A percentile compares a stretch with the other conserved stretches of the same genome.
phyloP scores from a whole-genome alignment of 2,329 filamentous ascomycete genomes.

The Grosmannia penicillata region DNA sequence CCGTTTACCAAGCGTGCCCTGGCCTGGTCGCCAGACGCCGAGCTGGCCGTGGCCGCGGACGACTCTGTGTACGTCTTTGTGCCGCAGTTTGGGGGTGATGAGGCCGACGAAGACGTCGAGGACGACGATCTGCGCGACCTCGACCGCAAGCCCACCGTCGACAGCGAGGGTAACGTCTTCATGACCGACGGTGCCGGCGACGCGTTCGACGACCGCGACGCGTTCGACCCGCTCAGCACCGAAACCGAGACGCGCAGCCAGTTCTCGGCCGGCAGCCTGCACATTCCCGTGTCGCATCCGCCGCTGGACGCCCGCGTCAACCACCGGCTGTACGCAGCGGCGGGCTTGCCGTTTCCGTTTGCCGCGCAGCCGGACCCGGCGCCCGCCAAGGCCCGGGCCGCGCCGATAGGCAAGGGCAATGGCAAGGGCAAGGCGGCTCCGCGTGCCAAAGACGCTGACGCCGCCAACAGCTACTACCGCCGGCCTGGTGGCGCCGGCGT shows the following conservation, averaged over 20 bases:
- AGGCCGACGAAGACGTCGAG: slow-evolving; percentile 2
- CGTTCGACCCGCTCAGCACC: slow-evolving; percentile 1
- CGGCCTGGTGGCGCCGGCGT: slow-evolving; percentile 24
- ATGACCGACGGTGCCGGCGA: slow-evolving; percentile 2
- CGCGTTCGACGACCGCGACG: slow-evolving; percentile 6
- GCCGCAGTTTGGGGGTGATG: slow-evolving; percentile 24
- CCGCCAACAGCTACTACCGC: not conserved
- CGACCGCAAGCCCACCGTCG: slow-evolving; percentile 13
- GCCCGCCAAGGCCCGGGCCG: slow-evolving; percentile 10
- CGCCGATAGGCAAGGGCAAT: slow-evolving; percentile 2
- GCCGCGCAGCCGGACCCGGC: slow-evolving; percentile 2
- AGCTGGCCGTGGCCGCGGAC: slow-evolving; percentile 40
- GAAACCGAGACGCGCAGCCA: slow-evolving; percentile 14
- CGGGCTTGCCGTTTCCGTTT: slow-evolving; percentile 19
- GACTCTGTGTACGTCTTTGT: slow-evolving; percentile 37
- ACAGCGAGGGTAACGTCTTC: not conserved
- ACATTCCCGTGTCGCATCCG: slow-evolving; percentile 21
- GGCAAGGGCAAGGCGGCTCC: not conserved
- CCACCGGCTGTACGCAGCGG: slow-evolving; percentile 25
- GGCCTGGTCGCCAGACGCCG: slow-evolving; percentile 41
- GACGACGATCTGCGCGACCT: slow-evolving; percentile 12
- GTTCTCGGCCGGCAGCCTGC: slow-evolving; percentile 18
- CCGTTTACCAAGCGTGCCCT: slow-evolving; percentile 22
- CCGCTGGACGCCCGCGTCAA: slow-evolving; percentile 27
- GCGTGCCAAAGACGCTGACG: not conserved